Conservation (phyloP, 2,329 filamentous ascomycete genomes). For the Ophiostoma montium region DNA sequence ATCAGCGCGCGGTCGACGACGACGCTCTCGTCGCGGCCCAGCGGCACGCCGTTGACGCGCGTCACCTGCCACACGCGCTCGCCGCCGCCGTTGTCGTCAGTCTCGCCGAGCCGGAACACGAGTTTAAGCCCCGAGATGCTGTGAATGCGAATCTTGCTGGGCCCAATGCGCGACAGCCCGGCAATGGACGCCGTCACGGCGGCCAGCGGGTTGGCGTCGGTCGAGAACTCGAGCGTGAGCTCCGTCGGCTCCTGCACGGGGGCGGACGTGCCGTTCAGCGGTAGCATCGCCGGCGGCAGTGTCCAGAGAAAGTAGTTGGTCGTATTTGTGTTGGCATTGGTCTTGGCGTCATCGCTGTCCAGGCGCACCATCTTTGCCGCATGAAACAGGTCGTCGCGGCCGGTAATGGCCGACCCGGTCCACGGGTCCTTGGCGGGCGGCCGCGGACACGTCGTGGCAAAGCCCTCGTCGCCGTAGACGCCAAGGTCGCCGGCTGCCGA, state of each 20-base stretch:
- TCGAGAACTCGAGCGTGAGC: constrained; percentile 51
- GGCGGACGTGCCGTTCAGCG: constrained; percentile 62
- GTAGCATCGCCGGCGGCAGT: constrained; percentile 60
- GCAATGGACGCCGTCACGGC: constrained; percentile 24
- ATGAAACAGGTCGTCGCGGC: constrained; percentile 72
- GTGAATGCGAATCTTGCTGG: constrained; percentile 33
- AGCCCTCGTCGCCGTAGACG: constrained; percentile 28
- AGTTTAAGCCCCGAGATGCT: constrained; percentile 46
- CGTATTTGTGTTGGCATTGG: too few species aligned
- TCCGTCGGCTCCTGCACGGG: constrained; percentile 57
- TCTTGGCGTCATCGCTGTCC: constrained; percentile 52
- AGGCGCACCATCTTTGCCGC: constrained; percentile 74
- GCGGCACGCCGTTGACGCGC: constrained; percentile 62
- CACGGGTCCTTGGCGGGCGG: constrained; percentile 47
- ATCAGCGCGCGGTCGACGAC: constrained; percentile 65
- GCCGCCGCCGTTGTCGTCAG: too few species aligned
- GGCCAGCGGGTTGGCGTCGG: constrained; percentile 10
- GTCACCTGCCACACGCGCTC: constrained; percentile 54
- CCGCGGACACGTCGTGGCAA: constrained; percentile 51
- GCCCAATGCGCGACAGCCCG: constrained; percentile 29
- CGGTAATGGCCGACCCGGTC: constrained; percentile 64
- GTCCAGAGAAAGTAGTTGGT: constrained; percentile 94
- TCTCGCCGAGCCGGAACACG: constrained; percentile 51
- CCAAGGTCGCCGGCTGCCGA: constrained; percentile 16
- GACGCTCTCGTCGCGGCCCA: constrained; percentile 80